These are phyloP conservation scores for Colletotrichum cuscutae DNA, from an alignment of 2,329 filamentous ascomycete species.

Conservation along the genomic window DNA sequence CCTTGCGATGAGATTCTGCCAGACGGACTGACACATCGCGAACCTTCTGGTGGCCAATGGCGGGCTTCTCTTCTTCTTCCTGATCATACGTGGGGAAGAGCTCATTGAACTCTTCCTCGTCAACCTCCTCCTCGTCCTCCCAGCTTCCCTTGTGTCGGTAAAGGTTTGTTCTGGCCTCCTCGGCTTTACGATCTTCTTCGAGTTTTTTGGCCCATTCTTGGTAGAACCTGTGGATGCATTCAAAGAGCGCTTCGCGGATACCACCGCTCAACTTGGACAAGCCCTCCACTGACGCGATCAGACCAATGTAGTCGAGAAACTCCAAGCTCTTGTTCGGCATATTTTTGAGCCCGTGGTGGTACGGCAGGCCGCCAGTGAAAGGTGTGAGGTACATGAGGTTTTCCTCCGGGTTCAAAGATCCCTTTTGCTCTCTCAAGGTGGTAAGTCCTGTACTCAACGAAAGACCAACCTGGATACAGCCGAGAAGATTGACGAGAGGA, in stretches of 20 bases:
- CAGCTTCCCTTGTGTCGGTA: slow-evolving; percentile 85
- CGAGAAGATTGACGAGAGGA: slow-evolving; percentile 82
- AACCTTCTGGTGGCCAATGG: slow-evolving; percentile 51
- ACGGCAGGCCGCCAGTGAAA: slow-evolving; percentile 61
- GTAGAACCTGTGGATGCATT: slow-evolving; percentile 78
- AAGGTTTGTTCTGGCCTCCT: slow-evolving; percentile 77
- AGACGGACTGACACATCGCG: slow-evolving; percentile 70
- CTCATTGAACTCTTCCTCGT: slow-evolving; percentile 79
- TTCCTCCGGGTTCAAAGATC: background rate
- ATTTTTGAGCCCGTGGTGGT: slow-evolving; percentile 27
- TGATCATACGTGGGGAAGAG: slow-evolving; percentile 84
- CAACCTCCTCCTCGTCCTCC: slow-evolving; percentile 79
- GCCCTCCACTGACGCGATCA: slow-evolving; percentile 59
- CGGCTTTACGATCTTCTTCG: slow-evolving; percentile 78
- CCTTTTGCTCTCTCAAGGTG: background rate
- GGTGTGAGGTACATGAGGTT: slow-evolving; percentile 59
- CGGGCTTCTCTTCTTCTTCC: slow-evolving; percentile 50
- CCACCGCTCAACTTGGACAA: slow-evolving; percentile 50
- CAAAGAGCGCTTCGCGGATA: slow-evolving; percentile 67
- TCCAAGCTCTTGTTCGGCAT: slow-evolving; percentile 53
- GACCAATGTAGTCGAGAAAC: slow-evolving; percentile 60
- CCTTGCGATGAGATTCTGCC: slow-evolving; percentile 67
- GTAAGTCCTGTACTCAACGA: slow-evolving; percentile 64
- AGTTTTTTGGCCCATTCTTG: slow-evolving; percentile 83
- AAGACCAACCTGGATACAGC: slow-evolving; percentile 81